Base-by-base conservation (phyloP, 352 stramenopile genomes). In the Halophytophthora polymorphica region DNA sequence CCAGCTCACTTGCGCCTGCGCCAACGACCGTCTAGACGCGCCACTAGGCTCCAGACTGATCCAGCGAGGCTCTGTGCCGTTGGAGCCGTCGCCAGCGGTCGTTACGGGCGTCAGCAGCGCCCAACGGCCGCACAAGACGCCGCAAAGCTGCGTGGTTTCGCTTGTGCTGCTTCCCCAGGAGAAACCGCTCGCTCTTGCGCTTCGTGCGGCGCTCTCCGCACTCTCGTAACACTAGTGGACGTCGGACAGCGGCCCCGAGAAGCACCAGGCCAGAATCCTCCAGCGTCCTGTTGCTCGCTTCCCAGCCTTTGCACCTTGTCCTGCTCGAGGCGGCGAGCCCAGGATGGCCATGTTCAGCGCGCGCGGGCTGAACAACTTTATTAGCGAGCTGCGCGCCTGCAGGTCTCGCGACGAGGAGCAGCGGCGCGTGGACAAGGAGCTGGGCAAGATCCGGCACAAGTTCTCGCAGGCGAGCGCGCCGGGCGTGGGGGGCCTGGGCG, bases 401-500 rank as follows among this genome's bases (percentile, higher is more conserved):
- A 72, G 69, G 40, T 93, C 81, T 18, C 81, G 95, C 64, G 94
- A 98, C 45, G 91, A 97, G 37, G 95, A 99, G 67, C 83, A 96
- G 53, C 83, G 88, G 54, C 91, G 97, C 55, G 91, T 99, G 34
- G 94, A 98, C 64, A 98, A 98, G 64, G 96, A 99, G 75, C 75
- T 99, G 15, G 96, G 85, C 41, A 99, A 99, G 66, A 98, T 99
- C 56, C 92, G 97, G 12, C 87, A 97, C 56, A 98, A 98, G 63
- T 99, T 99, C 72, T 97, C 91, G 45, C 82, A 90, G 43, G 77
- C 69, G 14, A n/a, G n/a, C 0, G 14, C 48, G 6, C 35, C 53
- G 31, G 42, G 17, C 28, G 29, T 34, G 29, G 63, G 48, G 22
- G 59, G 49, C 10, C 29, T 68, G 28, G 54, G 59, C 7, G 35